Evolutionary conservation across 495 filamentous ascomycete genomes (phyloP), one percentile per base, ranked within the genome.

Genomic region (Xylaria intraflava): DNA sequence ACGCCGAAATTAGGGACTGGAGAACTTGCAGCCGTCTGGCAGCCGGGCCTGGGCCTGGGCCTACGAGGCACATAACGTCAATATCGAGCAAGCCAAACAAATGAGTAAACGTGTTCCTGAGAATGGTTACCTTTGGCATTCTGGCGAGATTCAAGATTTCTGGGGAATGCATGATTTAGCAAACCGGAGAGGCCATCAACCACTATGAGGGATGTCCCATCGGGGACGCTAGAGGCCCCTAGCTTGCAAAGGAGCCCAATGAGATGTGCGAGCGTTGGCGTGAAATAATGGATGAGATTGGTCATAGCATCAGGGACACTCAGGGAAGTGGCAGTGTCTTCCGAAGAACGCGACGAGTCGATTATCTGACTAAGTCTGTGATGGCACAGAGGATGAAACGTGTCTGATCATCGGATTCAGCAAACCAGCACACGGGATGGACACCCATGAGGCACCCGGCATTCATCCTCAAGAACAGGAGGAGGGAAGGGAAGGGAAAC

Each of bases 141-240:
- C 51, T 42, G 54, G 42, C 66, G 68, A 56, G 42, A 51, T 53
- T 53, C 63, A 36, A 55, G 61, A 55, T 54, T 65, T 51, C 62
- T 73, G 8, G 83, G 85, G 49, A 90, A 90, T 36, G 89, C 85
- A 45, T 83, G 75, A 48, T 84, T 82, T 56, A 93, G 75, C n/a
- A 87, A 72, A 12, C 80, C 82, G 8, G 89, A 88, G 16, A 93
- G 67, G 0, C 84, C 83, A 64, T 93, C 88, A 58, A 95, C 72
- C 9, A 94, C 76, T n/a, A 95, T 58, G 1, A 95, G 73, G 17
- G 68, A 73, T 4, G 85, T 85, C 22, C 71, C 67, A 27, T 62
- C 54, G 0, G 84, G 83, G 14, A 88, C 78, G 62, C 87, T 83
- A 20, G 62, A 62, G 12, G 74, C 57, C 2, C 80, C 78, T 17